Evolutionary conservation across 2,329 filamentous ascomycete genomes (phyloP).

Genomic region (Blastomyces silverae): DNA sequence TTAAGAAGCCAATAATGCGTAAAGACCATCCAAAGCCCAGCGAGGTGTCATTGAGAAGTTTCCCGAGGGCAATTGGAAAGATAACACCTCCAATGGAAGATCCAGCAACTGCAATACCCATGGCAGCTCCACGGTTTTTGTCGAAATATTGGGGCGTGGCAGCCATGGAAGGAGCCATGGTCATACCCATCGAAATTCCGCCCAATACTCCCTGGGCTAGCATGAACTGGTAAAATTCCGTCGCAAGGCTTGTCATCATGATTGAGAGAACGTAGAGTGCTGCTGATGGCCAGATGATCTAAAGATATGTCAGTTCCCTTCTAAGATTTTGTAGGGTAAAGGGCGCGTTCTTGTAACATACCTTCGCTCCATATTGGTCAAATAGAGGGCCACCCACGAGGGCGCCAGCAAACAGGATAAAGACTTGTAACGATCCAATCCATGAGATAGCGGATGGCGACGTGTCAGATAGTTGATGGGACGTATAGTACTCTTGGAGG

Average conservation of each 20-base stretch:
- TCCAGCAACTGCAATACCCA: slow-evolving; percentile 55
- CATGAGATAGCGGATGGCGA: slow-evolving; percentile 47
- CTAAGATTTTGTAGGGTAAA: neutral
- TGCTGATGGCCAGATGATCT: slow-evolving; percentile 20
- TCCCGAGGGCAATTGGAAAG: slow-evolving; percentile 46
- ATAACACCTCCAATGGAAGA: slow-evolving; percentile 50
- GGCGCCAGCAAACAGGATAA: slow-evolving; percentile 48
- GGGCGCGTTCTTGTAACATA: slow-evolving; percentile 1
- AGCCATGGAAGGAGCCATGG: slow-evolving; percentile 59
- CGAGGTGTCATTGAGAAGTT: slow-evolving; percentile 37
- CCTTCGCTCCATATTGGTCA: slow-evolving; percentile 31
- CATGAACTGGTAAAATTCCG: slow-evolving; percentile 48
- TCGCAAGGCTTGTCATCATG: slow-evolving; percentile 49
- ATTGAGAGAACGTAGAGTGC: slow-evolving; percentile 46
- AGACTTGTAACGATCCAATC: slow-evolving; percentile 49
- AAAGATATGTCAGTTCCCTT: neutral
- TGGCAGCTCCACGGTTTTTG: slow-evolving; percentile 49
- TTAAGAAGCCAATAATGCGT: slow-evolving; percentile 52
- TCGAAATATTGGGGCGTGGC: slow-evolving; percentile 61
- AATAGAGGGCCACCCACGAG: slow-evolving; percentile 50
- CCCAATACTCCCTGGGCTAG: slow-evolving; percentile 48
- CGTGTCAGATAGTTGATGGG: slow-evolving; percentile 34
- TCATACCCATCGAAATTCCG: slow-evolving; percentile 52
- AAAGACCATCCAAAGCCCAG: slow-evolving; percentile 54
- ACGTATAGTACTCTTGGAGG: slow-evolving; percentile 49